Evolutionary conservation across 2,329 filamentous ascomycete species (phyloP).

Genomic region (Colletotrichum acutatum): DNA sequence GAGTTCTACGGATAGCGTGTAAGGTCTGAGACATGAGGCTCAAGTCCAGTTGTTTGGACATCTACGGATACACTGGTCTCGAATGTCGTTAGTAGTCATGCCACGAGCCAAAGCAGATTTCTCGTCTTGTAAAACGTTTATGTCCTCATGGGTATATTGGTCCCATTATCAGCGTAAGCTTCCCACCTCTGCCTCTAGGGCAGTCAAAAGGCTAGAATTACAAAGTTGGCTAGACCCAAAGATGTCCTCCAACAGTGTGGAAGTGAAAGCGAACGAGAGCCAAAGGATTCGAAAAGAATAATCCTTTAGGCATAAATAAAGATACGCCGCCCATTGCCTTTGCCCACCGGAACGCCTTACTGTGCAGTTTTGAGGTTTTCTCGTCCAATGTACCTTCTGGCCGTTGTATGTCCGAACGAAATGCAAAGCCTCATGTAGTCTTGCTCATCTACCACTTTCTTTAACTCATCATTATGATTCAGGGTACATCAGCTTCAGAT

Average conservation of each 20-base stretch:
- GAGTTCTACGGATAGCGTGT: too few species aligned
- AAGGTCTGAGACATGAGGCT: background rate
- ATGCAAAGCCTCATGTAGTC: conserved; percentile 6
- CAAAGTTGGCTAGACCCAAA: conserved; percentile 7
- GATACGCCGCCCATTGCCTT: conserved; percentile 24
- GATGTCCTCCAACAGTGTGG: background rate
- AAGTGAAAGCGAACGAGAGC: conserved; percentile 1
- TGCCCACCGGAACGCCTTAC: conserved; percentile 29
- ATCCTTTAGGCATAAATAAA: background rate
- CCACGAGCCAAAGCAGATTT: background rate
- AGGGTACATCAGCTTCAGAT: conserved; percentile 43
- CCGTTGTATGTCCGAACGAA: conserved; percentile 14
- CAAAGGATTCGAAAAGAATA: background rate
- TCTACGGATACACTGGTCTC: too few species aligned
- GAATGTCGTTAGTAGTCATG: background rate
- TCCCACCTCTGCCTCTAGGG: background rate
- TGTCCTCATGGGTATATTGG: background rate
- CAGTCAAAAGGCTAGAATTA: background rate
- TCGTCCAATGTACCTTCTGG: conserved; percentile 24
- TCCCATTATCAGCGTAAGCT: background rate
- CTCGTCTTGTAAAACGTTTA: too few species aligned
- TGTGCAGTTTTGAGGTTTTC: conserved; percentile 13
- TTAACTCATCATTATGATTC: background rate
- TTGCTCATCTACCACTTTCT: background rate
- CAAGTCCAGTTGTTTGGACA: too few species aligned